Conservation (phyloP, 2,329 filamentous ascomycete species). For the Aspergillus felis region DNA sequence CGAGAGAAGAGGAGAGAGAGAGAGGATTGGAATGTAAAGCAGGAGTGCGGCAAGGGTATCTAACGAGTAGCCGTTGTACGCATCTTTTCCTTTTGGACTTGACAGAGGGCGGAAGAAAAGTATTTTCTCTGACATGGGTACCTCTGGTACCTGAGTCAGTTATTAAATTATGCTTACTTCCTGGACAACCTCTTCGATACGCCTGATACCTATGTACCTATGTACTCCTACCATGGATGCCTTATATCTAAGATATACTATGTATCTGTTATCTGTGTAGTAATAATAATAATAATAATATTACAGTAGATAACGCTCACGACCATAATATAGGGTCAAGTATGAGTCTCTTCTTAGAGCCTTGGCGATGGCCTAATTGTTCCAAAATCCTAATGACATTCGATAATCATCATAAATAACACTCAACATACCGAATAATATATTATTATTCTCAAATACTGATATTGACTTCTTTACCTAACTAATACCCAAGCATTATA, state of each 20-base stretch:
- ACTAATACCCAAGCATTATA: not conserved
- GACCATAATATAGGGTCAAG: not conserved
- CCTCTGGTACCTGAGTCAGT: no score
- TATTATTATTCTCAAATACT: not conserved
- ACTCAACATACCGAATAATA: not conserved
- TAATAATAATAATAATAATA: constrained; percentile 4
- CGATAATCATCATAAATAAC: not conserved
- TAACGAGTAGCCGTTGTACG: not conserved
- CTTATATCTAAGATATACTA: not conserved
- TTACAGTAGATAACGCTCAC: not conserved
- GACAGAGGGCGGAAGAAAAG: not conserved
- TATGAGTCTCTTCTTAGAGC: constrained; percentile 1
- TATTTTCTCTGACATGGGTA: not conserved
- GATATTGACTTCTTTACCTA: not conserved
- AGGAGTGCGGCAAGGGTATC: not conserved
- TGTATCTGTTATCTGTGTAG: not conserved
- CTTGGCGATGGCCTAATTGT: not conserved
- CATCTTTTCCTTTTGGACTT: not conserved
- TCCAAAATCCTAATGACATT: not conserved
- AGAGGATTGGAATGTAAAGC: not conserved
- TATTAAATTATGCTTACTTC: not conserved
- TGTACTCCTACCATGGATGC: not conserved
- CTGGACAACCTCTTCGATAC: not conserved
- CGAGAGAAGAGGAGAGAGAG: not conserved
- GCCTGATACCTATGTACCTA: not conserved